Base-by-base conservation (phyloP, 2,329 filamentous ascomycete genomes). In the Hawksworthiomyces lignivorus region DNA sequence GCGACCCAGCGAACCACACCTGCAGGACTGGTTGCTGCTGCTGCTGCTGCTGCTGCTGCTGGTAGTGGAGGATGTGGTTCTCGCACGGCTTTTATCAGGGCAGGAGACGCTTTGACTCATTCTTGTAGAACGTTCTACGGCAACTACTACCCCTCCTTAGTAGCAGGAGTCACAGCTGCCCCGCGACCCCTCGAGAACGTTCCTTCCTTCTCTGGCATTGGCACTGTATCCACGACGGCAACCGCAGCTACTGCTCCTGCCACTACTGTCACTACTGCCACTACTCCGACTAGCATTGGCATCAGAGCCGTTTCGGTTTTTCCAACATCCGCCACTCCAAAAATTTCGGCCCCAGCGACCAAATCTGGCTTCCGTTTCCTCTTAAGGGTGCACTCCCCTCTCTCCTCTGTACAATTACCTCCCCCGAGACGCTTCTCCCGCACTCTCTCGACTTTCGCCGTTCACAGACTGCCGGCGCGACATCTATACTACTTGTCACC, bases 161-260 rank as follows among this genome's bases (percentile, higher is more conserved):
- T 38, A 17, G 31, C n/a, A n/a, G n/a, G n/a, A n/a, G n/a, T n/a
- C n/a, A n/a, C 12, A 15, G 15, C 27, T 38, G 44, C 38, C 41
- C 46, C 46, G 37, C 45, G 46, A 39, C 44, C 36, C 24, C 36
- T 48, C 48, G 41, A 48, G 48, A 50, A 50, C 27, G 41, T 50
- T 50, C 48, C 33, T 47, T 49, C 43, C 41, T 3, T 24, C 34
- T 15, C 17, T 20, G 11, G 8, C 18, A 39, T 24, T 18, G 31
- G 15, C 22, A 15, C 5, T 20, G 32, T 17, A 14, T 20, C 22
- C 24, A 17, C 12, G n/a, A 15, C 18, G 5, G 27, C 34, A n/a
- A n/a, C n/a, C n/a, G n/a, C n/a, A n/a, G n/a, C n/a, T n/a, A n/a
- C n/a, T n/a, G n/a, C n/a, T n/a, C n/a, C n/a, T 12, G 24, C 35